These are phyloP conservation scores for Epichloe baconii DNA, from an alignment of 2,329 filamentous ascomycete genomes.

Conservation along the genomic window DNA sequence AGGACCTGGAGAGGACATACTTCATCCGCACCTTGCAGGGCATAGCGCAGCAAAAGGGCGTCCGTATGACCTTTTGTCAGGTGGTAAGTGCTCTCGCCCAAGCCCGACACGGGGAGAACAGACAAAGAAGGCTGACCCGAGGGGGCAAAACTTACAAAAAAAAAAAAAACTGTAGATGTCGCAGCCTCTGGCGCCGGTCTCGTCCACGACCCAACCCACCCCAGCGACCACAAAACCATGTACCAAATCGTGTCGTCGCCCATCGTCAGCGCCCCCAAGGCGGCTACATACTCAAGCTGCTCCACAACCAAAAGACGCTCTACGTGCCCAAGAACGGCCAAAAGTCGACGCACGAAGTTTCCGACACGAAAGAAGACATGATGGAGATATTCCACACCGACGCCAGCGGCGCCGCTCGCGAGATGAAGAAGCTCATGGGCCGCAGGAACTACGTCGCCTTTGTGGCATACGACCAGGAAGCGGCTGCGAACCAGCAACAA, in stretches of 20 bases:
- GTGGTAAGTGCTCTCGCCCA: slow-evolving; percentile 38
- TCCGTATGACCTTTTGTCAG: slow-evolving; percentile 96
- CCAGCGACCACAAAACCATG: slow-evolving; percentile 96
- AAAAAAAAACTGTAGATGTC: slow-evolving; percentile 42
- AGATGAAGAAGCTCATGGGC: slow-evolving; percentile 87
- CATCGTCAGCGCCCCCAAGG: slow-evolving; percentile 77
- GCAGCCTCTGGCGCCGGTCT: slow-evolving; percentile 85
- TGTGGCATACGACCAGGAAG: slow-evolving; percentile 86
- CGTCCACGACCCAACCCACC: slow-evolving; percentile 84
- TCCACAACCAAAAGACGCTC: slow-evolving; percentile 88
- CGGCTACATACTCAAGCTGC: slow-evolving; percentile 77
- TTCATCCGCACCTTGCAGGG: slow-evolving; percentile 90
- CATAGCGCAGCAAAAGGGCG: slow-evolving; percentile 86
- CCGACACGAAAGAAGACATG: slow-evolving; percentile 98
- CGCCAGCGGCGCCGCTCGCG: slow-evolving; percentile 67
- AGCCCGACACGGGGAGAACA: neutral
- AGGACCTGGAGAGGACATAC: slow-evolving; percentile 94
- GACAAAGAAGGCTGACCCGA: neutral
- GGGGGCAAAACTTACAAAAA: too few species aligned
- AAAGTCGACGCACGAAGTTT: slow-evolving; percentile 56
- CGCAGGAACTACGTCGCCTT: slow-evolving; percentile 85
- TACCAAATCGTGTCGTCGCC: slow-evolving; percentile 93
- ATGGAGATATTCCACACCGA: slow-evolving; percentile 99
- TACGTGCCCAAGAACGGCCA: slow-evolving; percentile 86
- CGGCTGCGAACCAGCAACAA: slow-evolving; percentile 29